Base-by-base conservation (phyloP, 2,329 filamentous ascomycete genomes). In the Fusarium pseudonygamai region DNA sequence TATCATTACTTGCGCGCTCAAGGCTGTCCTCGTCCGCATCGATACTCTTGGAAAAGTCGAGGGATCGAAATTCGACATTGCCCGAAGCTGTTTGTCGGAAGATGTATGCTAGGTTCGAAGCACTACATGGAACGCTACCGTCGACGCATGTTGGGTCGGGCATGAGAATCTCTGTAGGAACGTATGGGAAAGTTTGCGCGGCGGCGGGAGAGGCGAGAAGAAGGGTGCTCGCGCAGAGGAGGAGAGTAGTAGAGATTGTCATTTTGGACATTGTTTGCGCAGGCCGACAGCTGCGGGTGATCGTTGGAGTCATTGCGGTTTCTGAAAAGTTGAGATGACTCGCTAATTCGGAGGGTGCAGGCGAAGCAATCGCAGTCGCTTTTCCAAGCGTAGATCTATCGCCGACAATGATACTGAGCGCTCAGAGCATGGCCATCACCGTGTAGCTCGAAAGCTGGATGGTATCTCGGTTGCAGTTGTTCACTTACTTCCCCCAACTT, bases 91-190 rank as follows among this genome's bases (percentile, higher is more conserved):
- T 84, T 18, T 92, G 88, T 39, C 87, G 85, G 76, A 97, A 91
- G 72, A 96, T 86, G 81, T 96, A 97, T 67, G 91, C 90, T 37
- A 89, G 79, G 24, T 89, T 85, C 69, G 73, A 80, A 61, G 74
- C 80, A 72, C 75, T 78, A 77, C 78, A 80, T 36, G 74, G 64
- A 39, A 76, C 65, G 16, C 84, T 83, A 28, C 84, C 81, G 69
- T 87, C 85, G 60, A 85, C 80, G 66, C 82, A 82, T n/a, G 75
- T 62, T 12, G 64, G 65, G 64, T 82, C 78, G 12, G 87, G 85
- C 50, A 90, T 86, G 65, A 96, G 87, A 59, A 97, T 87, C 36
- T 89, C 90, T 1, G 94, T 94, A 6, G 94, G 93, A 62, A 91
- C 91, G 84, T 97, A 97, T 32, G 94, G 94, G 59, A 94, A 87